Evolutionary conservation across 179 eudicot species (phyloP).

Genomic region (Spinacia oleracea): DNA sequence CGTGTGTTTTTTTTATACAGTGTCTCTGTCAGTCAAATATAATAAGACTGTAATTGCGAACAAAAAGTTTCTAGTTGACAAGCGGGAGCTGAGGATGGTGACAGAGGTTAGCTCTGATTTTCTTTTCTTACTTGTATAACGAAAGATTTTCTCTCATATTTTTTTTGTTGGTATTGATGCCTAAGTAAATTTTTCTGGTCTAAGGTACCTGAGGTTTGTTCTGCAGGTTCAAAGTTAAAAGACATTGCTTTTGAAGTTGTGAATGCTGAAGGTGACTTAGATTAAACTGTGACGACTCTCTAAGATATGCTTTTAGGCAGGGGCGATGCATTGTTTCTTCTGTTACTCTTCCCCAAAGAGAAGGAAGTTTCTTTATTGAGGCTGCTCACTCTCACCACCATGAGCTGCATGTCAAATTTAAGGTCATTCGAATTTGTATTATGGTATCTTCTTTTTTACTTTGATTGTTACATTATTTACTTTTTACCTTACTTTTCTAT

Average conservation of each 20-base stretch:
- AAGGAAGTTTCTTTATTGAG: slow-evolving; percentile 43
- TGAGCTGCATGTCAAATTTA: slow-evolving; percentile 43
- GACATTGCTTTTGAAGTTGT: slow-evolving; percentile 53
- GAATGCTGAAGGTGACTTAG: slow-evolving; percentile 48
- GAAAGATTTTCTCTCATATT: neutral
- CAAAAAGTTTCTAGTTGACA: slow-evolving; percentile 43
- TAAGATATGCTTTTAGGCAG: slow-evolving; percentile 41
- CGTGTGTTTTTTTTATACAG: slow-evolving; percentile 31
- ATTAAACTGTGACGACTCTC: slow-evolving; percentile 46
- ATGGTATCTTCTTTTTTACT: neutral
- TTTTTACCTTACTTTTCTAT: neutral
- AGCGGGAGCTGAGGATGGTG: slow-evolving; percentile 49
- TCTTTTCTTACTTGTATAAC: neutral
- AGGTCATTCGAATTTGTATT: slow-evolving; percentile 38
- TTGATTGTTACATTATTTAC: neutral
- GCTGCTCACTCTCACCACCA: slow-evolving; percentile 54
- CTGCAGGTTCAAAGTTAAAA: slow-evolving; percentile 45
- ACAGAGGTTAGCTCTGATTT: slow-evolving; percentile 38
- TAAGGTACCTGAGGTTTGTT: slow-evolving; percentile 56
- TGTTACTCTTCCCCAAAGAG: slow-evolving; percentile 47
- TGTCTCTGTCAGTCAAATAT: slow-evolving; percentile 42
- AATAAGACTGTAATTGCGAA: slow-evolving; percentile 23
- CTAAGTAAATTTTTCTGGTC: neutral
- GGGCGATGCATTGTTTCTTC: slow-evolving; percentile 57
- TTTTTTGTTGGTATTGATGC: neutral